Conservation (phyloP, 1,284 basidiomycete species). For the Athelia psychrophila region DNA sequence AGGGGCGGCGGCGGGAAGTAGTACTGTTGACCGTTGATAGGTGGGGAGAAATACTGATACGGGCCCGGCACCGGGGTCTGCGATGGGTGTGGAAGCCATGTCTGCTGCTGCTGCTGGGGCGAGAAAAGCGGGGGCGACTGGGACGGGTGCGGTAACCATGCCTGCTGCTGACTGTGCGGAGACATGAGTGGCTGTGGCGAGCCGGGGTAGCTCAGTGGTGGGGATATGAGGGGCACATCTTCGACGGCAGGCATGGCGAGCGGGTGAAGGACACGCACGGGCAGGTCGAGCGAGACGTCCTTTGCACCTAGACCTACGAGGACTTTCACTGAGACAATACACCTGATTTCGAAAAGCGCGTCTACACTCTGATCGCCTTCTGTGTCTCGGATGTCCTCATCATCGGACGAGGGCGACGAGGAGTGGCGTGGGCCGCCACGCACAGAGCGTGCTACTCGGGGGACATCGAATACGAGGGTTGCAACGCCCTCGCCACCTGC, state of each 20-base stretch:
- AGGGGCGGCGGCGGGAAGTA: constrained; percentile 32
- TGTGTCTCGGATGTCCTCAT: constrained; percentile 35
- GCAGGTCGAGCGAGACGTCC: constrained; percentile 62
- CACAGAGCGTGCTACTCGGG: constrained; percentile 56
- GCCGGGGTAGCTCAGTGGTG: background rate
- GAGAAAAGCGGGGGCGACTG: constrained; percentile 32
- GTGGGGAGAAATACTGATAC: constrained; percentile 14
- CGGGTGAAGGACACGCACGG: constrained; percentile 64
- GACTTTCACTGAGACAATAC: constrained; percentile 45
- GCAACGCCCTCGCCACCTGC: constrained; percentile 75
- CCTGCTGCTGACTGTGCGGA: constrained; percentile 6
- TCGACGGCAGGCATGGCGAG: constrained; percentile 44
- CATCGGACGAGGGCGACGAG: constrained; percentile 9
- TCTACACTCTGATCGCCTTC: constrained; percentile 35
- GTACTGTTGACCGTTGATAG: constrained; percentile 22
- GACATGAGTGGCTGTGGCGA: constrained; percentile 11
- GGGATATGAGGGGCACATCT: constrained; percentile 8
- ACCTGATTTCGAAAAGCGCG: constrained; percentile 64
- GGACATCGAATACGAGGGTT: constrained; percentile 72
- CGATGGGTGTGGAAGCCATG: constrained; percentile 46
- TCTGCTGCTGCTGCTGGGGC: constrained; percentile 30
- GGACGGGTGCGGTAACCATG: constrained; percentile 30
- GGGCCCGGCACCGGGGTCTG: constrained; percentile 22
- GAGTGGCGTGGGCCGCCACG: constrained; percentile 40
- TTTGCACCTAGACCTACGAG: constrained; percentile 37